Evolutionary conservation across 208 protist species (phyloP).

Genomic region (Trypanosoma rangeli): DNA sequence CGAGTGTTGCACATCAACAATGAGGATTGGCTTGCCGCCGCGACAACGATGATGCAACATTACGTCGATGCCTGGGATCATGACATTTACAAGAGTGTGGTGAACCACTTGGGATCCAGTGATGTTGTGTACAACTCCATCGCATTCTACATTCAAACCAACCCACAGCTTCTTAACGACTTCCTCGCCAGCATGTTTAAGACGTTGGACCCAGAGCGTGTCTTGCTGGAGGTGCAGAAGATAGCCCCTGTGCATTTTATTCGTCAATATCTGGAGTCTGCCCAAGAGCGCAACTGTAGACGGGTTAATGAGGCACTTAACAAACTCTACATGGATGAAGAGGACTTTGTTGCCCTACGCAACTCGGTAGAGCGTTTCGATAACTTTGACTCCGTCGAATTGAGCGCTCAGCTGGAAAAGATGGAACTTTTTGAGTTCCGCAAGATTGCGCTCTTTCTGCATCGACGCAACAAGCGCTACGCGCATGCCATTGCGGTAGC

Average conservation of each 20-base stretch:
- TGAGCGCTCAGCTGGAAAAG: slow-evolving; percentile 96
- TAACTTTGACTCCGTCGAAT: slow-evolving; percentile 97
- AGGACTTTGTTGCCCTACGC: slow-evolving; percentile 97
- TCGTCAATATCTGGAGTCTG: slow-evolving; percentile 96
- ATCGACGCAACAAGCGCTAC: slow-evolving; percentile 93
- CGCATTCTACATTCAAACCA: slow-evolving; percentile 96
- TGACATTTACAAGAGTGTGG: slow-evolving; percentile 97
- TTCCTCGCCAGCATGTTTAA: slow-evolving; percentile 94
- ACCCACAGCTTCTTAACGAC: slow-evolving; percentile 94
- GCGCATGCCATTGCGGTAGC: slow-evolving; percentile 94
- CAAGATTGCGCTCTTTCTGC: slow-evolving; percentile 97
- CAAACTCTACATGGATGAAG: slow-evolving; percentile 98
- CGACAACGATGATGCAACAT: slow-evolving; percentile 98
- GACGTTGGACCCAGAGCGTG: slow-evolving; percentile 96
- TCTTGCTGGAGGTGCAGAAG: slow-evolving; percentile 92
- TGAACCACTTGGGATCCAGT: slow-evolving; percentile 94
- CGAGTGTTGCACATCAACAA: slow-evolving; percentile 97
- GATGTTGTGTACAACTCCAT: slow-evolving; percentile 98
- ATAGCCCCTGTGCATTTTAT: slow-evolving; percentile 92
- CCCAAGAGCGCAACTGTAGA: slow-evolving; percentile 92
- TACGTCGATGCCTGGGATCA: slow-evolving; percentile 97
- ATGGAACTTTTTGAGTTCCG: slow-evolving; percentile 99
- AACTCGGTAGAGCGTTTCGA: slow-evolving; percentile 95
- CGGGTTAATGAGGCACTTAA: slow-evolving; percentile 99
- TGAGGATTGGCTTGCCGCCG: slow-evolving; percentile 99